A percentile compares a stretch with the other conserved stretches of the same genome.
Conservation (phyloP, 768 basidiomycete species). For the Antrodiella citrinella region DNA sequence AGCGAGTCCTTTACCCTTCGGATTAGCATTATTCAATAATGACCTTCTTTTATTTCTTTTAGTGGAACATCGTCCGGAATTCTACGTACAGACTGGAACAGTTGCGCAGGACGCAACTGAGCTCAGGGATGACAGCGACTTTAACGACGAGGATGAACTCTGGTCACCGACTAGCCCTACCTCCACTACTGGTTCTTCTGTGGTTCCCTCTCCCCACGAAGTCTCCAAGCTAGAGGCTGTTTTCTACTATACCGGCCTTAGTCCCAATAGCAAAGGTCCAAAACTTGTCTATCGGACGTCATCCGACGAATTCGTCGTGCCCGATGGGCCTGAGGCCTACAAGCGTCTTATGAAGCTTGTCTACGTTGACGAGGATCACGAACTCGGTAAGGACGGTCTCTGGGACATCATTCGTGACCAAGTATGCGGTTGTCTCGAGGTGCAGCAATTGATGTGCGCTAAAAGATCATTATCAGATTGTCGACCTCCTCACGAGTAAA, state of each 20-base stretch:
- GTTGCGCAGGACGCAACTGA: too few species aligned
- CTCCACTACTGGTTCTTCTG: too few species aligned
- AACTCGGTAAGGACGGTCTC: conserved; percentile 12
- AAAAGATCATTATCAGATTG: conserved; percentile 11
- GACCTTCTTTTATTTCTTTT: too few species aligned
- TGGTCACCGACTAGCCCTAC: too few species aligned
- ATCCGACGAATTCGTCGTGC: conserved; percentile 10
- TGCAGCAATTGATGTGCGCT: conserved; percentile 12
- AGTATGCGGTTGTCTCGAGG: conserved; percentile 18
- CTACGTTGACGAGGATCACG: conserved; percentile 12
- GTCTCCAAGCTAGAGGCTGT: conserved; percentile 17
- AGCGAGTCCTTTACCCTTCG: too few species aligned
- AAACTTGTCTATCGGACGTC: conserved; percentile 17
- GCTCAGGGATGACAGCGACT: too few species aligned
- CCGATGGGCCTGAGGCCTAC: conserved; percentile 12
- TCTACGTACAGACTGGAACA: too few species aligned
- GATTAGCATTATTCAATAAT: too few species aligned
- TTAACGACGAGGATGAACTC: too few species aligned
- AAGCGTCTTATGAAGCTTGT: conserved; percentile 14
- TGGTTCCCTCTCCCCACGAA: conserved; percentile 8
- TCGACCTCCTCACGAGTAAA: conserved; percentile 8
- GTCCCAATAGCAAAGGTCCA: conserved; percentile 10
- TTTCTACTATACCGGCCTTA: conserved; percentile 15
- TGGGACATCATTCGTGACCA: conserved; percentile 15
- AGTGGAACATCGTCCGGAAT: too few species aligned